Evolutionary conservation across 352 stramenopile species (phyloP), one percentile per base, ranked within the genome.

Genomic region (Phytophthora meadii): DNA sequence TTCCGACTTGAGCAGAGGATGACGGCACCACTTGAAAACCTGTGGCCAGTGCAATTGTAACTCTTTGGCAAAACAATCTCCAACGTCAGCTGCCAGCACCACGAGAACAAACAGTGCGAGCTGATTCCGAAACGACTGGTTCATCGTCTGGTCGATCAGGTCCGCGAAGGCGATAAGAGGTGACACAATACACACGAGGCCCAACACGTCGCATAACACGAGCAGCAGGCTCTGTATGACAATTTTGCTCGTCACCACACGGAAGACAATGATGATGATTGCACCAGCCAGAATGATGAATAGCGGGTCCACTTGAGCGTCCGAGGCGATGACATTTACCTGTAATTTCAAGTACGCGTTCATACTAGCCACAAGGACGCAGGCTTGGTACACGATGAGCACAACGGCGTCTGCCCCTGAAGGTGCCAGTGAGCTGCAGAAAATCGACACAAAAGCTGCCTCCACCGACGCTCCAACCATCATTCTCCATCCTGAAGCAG

Each of bases 261-360:
- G 78, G 42, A 78, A 75, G 25, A 84, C 64, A 30, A 87, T 70
- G 41, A 79, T 66, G 11, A 66, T 45, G 45, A 74, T 77, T 32
- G 67, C 64, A 27, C 70, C 72, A 4, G 75, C 73, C 40, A 87
- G 69, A 53, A 81, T 72, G 12, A 81, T 69, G 47, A 79, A 87
- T 7, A 87, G 65, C 44, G 75, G 58, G 48, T 87, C 78, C 14
- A 87, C 41, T 36, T 84, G 71, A 7, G 76, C 64, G 8, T 71
- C 59, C 2, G 61, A 49, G 9, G 40, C 65, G 41, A 82, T 76
- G 30, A 75, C 30, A 12, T 69, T 9, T 28, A 71, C 70, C 39
- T 80, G 67, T 22, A 81, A 69, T 55, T 78, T 76, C 28, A 88
- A 57, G 45, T 76, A 88, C 19, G 79, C 69, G 54, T 88, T 84